A percentile compares a stretch with the other conserved stretches of the same genome.
These are phyloP conservation scores for Discostella stelligeroides DNA, from an alignment of 108 stramenopile genomes.

Conservation along the genomic window DNA sequence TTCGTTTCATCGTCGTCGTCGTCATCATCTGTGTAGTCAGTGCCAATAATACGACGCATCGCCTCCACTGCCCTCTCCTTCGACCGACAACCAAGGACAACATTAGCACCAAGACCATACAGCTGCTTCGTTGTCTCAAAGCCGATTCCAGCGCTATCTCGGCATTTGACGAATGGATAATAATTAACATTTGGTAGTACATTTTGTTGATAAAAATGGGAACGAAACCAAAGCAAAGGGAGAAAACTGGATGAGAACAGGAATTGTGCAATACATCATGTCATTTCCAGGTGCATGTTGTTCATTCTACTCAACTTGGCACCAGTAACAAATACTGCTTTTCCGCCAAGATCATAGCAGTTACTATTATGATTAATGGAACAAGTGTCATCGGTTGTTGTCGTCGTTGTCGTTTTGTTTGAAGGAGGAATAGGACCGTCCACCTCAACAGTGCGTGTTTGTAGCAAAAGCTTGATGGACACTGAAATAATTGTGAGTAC, in stretches of 20 bases:
- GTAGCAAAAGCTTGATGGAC: slow-evolving; percentile 9
- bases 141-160: slow-evolving; percentile 53
- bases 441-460: slow-evolving; percentile 31
- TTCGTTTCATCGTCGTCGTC: background rate
- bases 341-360: slow-evolving; percentile 18
- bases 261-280: background rate
- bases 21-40: background rate
- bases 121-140: slow-evolving; percentile 74
- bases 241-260: background rate
- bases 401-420: background rate
- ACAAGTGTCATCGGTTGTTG: background rate
- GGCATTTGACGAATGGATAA: too few species aligned
- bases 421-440: slow-evolving; percentile 33
- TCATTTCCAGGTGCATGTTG: too few species aligned
- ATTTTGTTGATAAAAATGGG: too few species aligned
- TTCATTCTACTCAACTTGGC: slow-evolving; percentile 29
- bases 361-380: background rate
- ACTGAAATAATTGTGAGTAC: background rate
- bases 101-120: slow-evolving; percentile 66
- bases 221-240: background rate
- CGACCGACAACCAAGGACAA: slow-evolving; percentile 79
- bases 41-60: slow-evolving; percentile 45
- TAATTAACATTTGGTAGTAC: too few species aligned
- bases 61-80: slow-evolving; percentile 56
- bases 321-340: slow-evolving; percentile 54